These are phyloP conservation scores for Backusella psychrophila DNA, from an alignment of 192 early-diverging fungal species.

Conservation along the genomic window DNA sequence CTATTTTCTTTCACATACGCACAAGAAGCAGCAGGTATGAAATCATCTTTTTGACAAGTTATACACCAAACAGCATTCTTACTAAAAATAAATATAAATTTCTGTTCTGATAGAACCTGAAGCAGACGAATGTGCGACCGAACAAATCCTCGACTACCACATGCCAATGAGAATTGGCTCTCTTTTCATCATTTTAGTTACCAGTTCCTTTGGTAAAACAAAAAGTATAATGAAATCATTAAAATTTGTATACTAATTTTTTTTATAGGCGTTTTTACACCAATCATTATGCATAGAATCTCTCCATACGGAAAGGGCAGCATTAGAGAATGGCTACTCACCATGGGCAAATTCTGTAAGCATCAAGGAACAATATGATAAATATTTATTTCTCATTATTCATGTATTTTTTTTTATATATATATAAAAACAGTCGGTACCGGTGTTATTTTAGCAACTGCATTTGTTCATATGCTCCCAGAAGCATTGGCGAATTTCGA, in stretches of 20 bases:
- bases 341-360: conserved; percentile 40
- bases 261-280: conserved; percentile 29
- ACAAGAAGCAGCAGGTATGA: background rate
- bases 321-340: conserved; percentile 18
- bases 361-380: background rate
- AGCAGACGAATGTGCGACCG: background rate
- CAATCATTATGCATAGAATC: conserved; percentile 23
- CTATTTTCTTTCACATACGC: background rate
- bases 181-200: conserved; percentile 31
- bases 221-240: background rate
- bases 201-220: conserved; percentile 25
- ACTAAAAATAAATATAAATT: background rate
- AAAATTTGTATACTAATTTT: background rate
- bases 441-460: conserved; percentile 73
- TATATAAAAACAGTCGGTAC: conserved; percentile 34
- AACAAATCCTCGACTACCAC: conserved; percentile 22
- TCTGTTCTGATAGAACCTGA: background rate
- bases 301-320: conserved; percentile 20
- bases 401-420: background rate
- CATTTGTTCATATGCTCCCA: conserved; percentile 77
- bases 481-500: conserved; percentile 54
- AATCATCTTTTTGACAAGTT: background rate
- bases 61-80: background rate
- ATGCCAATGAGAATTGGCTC: conserved; percentile 26
- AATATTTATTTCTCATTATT: background rate